Conservation (phyloP, 352 stramenopile genomes). For the Phytophthora syringae region DNA sequence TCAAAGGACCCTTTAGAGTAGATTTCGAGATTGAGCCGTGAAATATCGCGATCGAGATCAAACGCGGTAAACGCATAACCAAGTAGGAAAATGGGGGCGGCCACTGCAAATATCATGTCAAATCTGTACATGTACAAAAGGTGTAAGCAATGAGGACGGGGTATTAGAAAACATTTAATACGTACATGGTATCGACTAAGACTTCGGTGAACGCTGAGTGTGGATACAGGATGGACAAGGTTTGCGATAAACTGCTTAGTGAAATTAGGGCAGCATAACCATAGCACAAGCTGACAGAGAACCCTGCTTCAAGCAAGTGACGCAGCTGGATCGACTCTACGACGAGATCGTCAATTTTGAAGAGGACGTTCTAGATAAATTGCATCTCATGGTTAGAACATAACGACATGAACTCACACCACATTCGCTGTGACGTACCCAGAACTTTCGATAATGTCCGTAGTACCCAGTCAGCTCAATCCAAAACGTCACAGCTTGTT, state of each 20-base stretch:
- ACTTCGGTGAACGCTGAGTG: conserved; percentile 19
- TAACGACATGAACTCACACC: not conserved
- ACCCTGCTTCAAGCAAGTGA: conserved; percentile 17
- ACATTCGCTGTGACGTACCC: conserved; percentile 3
- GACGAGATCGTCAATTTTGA: conserved; percentile 11
- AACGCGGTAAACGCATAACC: conserved; percentile 13
- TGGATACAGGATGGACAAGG: conserved; percentile 13
- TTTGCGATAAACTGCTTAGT: conserved; percentile 4
- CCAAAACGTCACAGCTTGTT: conserved; percentile 8
- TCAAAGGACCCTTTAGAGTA: conserved; percentile 10
- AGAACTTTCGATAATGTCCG: conserved; percentile 15
- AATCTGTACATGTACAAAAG: conserved; percentile 6
- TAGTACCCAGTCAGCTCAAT: conserved; percentile 15
- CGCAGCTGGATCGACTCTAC: conserved; percentile 10
- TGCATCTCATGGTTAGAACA: not conserved
- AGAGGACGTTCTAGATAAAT: conserved; percentile 14
- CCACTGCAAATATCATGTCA: conserved; percentile 25
- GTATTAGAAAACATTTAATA: not conserved
- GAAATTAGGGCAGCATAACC: conserved; percentile 16
- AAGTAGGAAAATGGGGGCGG: conserved; percentile 15
- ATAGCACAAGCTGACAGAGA: conserved; percentile 12
- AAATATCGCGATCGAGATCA: conserved; percentile 6
- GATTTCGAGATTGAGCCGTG: conserved; percentile 12
- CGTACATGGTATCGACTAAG: conserved; percentile 23
- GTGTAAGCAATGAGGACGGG: not conserved